Conservation (phyloP, 2,329 filamentous ascomycete species). For the Aspergillus alliaceus region DNA sequence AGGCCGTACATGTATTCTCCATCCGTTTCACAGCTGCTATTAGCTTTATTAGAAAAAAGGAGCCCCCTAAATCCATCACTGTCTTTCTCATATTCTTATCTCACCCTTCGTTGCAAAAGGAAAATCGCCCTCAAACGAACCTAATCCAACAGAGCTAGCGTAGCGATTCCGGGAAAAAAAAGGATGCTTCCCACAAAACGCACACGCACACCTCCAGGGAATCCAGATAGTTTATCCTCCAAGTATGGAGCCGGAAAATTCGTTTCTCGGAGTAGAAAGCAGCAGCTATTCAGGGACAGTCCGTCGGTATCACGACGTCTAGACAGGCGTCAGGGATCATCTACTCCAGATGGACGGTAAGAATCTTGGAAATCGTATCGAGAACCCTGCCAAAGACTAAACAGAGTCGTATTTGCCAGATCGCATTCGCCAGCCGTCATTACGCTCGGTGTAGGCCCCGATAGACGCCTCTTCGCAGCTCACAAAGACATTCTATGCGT, state of each 20-base stretch:
- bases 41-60: background rate
- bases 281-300: conserved; percentile 31
- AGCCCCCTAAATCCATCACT: conserved; percentile 2
- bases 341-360: conserved; percentile 37
- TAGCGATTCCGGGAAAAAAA: background rate
- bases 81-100: background rate
- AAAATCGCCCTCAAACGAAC: background rate
- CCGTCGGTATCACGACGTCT: conserved; percentile 24
- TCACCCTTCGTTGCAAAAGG: background rate
- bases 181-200: conserved; percentile 24
- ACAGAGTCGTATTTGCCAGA: conserved; percentile 41
- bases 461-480: conserved; percentile 84
- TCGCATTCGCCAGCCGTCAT: conserved; percentile 66
- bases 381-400: background rate
- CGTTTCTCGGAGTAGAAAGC: conserved; percentile 33
- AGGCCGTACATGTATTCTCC: conserved; percentile 7
- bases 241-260: conserved; percentile 45
- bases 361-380: conserved; percentile 4
- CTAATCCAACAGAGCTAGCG: background rate
- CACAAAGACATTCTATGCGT: conserved; percentile 80
- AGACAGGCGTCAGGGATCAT: conserved; percentile 22
- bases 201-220: conserved; percentile 19
- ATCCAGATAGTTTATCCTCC: conserved; percentile 38
- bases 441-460: conserved; percentile 75
- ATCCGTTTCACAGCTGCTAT: background rate